These are phyloP conservation scores for Populus alba DNA, from an alignment of 345 rosid genomes.

Conservation along the genomic window DNA sequence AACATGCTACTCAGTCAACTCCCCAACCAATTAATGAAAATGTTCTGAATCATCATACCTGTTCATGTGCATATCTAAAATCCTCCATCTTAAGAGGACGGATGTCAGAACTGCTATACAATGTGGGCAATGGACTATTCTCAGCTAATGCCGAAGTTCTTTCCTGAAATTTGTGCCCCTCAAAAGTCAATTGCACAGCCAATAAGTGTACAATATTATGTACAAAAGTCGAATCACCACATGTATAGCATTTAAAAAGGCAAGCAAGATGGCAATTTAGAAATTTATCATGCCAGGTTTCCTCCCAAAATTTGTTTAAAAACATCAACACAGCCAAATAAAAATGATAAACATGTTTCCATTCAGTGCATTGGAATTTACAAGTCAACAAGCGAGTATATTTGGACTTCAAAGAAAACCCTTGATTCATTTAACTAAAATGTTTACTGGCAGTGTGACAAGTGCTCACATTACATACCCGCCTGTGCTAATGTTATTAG, in stretches of 20 bases:
- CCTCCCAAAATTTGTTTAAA: neutral
- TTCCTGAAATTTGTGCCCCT: constrained; percentile 50
- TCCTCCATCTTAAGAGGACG: constrained; percentile 82
- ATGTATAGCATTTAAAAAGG: neutral
- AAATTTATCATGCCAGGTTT: neutral
- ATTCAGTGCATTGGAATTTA: neutral
- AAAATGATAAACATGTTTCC: neutral
- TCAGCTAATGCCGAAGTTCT: constrained; percentile 58
- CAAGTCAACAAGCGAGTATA: neutral
- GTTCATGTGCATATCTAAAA: constrained; percentile 85
- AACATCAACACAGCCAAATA: neutral
- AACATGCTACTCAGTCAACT: neutral
- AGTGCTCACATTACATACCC: neutral
- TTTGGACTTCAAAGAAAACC: neutral
- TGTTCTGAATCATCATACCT: constrained; percentile 46
- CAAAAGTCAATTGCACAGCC: neutral
- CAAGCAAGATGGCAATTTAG: neutral
- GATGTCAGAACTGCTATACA: constrained; percentile 68
- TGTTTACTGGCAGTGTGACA: neutral
- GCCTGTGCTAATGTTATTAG: neutral
- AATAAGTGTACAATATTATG: neutral
- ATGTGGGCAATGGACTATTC: constrained; percentile 56
- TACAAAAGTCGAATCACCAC: neutral
- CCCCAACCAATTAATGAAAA: neutral
- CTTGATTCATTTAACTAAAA: neutral